These are phyloP conservation scores for Mycena sp. DNA, from an alignment of 1,284 basidiomycete genomes.

Conservation along the genomic window DNA sequence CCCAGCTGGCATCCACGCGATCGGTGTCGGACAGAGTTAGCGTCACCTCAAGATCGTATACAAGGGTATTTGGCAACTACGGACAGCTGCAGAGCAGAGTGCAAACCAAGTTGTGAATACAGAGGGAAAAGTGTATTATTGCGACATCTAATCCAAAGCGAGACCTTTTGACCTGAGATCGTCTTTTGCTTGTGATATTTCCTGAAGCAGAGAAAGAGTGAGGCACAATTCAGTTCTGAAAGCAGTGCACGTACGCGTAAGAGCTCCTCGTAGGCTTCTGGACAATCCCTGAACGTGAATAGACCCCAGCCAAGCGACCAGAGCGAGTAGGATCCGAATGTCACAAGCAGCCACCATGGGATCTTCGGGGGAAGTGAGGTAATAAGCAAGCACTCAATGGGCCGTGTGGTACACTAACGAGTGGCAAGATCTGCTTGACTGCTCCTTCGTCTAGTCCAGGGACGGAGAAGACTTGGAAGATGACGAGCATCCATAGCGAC, in stretches of 20 bases:
- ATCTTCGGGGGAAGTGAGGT: constrained; percentile 52
- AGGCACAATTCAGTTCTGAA: constrained; percentile 7
- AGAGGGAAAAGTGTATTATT: constrained; percentile 8
- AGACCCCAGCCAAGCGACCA: constrained; percentile 78
- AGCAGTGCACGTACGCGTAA: constrained; percentile 52
- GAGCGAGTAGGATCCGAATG: constrained; percentile 80
- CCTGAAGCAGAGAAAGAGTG: constrained; percentile 46
- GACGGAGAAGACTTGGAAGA: constrained; percentile 62
- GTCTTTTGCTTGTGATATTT: constrained; percentile 76
- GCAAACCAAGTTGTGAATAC: background rate
- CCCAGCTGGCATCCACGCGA: too few relatives aligned
- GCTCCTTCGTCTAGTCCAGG: constrained; percentile 62
- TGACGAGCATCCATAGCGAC: constrained; percentile 62
- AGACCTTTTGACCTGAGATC: constrained; percentile 74
- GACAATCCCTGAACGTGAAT: constrained; percentile 76
- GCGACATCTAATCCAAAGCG: constrained; percentile 65
- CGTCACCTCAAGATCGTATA: too few relatives aligned
- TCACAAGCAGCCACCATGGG: constrained; percentile 81
- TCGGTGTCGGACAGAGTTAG: too few relatives aligned
- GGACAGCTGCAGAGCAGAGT: background rate
- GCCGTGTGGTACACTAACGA: constrained; percentile 47
- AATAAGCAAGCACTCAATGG: background rate
- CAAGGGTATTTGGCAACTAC: too few relatives aligned
- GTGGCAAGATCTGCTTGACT: constrained; percentile 63
- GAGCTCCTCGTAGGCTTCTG: constrained; percentile 78